phyloP scores from a whole-genome alignment of 495 filamentous ascomycete genomes.

The Hyphodiscus hymeniophilus region DNA sequence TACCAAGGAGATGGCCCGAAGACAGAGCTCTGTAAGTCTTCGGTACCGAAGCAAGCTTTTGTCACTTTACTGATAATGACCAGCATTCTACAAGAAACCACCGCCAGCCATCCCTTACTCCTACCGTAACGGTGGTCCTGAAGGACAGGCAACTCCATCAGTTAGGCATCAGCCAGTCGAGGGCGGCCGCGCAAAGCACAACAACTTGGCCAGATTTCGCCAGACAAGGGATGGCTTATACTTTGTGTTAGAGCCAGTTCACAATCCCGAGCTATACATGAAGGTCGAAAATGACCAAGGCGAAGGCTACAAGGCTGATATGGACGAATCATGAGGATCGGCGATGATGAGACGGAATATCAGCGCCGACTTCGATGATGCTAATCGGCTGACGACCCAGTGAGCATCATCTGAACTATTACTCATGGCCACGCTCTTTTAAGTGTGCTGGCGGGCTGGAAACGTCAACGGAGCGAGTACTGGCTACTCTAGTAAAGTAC shows the following conservation, averaged over 20 bases:
- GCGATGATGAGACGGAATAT: too few relatives aligned
- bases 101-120: neutral
- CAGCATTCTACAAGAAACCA: neutral
- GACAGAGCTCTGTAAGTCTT: conserved; percentile 40
- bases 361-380: too few relatives aligned
- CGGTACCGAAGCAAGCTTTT: neutral
- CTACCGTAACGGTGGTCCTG: conserved; percentile 10
- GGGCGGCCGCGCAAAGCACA: conserved; percentile 7
- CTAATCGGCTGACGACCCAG: too few relatives aligned
- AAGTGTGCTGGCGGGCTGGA: too few relatives aligned
- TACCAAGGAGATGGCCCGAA: conserved; percentile 50
- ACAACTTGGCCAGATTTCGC: conserved; percentile 8
- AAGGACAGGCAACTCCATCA: conserved; percentile 16
- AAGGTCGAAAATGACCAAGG: neutral
- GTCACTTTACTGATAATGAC: neutral
- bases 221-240: conserved; percentile 1
- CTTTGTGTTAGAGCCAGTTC: neutral
- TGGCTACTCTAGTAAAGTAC: too few relatives aligned
- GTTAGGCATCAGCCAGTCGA: conserved; percentile 12
- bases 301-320: neutral
- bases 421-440: too few relatives aligned
- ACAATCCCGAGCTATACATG: neutral
- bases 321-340: neutral
- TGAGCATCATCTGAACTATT: too few relatives aligned
- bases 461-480: too few relatives aligned